Conservation (phyloP, 495 filamentous ascomycete species). For the Chlorociboria aeruginascens region DNA sequence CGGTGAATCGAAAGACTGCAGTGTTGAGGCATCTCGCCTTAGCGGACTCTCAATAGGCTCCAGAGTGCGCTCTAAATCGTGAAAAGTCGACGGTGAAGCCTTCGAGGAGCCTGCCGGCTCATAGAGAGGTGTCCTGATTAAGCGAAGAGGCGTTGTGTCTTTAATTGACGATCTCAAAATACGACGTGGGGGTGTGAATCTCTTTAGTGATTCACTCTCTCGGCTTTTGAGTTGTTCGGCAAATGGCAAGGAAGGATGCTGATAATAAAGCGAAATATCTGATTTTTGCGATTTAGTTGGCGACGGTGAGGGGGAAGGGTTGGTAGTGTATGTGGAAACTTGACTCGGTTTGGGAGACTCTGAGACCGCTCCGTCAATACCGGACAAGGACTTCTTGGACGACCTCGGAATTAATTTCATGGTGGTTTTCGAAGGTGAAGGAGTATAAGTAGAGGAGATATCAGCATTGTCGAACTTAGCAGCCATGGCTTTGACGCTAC, state of each 20-base stretch:
- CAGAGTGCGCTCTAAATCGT: too few relatives aligned
- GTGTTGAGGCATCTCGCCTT: too few relatives aligned
- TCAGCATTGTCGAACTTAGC: constrained; percentile 13
- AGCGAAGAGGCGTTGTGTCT: constrained; percentile 1
- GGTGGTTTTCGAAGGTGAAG: neutral
- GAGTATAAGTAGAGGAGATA: neutral
- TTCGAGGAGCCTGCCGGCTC: constrained; percentile 16
- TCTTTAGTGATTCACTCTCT: neutral
- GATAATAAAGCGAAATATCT: constrained; percentile 3
- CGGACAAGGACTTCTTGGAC: neutral
- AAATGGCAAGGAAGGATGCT: neutral
- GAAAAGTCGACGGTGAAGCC: neutral
- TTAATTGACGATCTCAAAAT: constrained; percentile 1
- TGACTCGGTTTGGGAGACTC: constrained; percentile 6
- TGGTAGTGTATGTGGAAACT: constrained; percentile 14
- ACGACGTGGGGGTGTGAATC: neutral
- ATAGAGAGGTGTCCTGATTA: constrained; percentile 9
- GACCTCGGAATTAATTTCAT: neutral
- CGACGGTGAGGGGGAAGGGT: constrained; percentile 5
- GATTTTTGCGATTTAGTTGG: constrained; percentile 16
- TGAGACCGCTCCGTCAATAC: neutral
- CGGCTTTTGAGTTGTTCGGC: neutral
- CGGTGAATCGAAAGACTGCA: too few relatives aligned
- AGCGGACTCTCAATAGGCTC: too few relatives aligned
- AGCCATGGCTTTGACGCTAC: constrained; percentile 11